Base-by-base conservation (phyloP, 2,329 filamentous ascomycete species). In the Cryphonectria parasitica region DNA sequence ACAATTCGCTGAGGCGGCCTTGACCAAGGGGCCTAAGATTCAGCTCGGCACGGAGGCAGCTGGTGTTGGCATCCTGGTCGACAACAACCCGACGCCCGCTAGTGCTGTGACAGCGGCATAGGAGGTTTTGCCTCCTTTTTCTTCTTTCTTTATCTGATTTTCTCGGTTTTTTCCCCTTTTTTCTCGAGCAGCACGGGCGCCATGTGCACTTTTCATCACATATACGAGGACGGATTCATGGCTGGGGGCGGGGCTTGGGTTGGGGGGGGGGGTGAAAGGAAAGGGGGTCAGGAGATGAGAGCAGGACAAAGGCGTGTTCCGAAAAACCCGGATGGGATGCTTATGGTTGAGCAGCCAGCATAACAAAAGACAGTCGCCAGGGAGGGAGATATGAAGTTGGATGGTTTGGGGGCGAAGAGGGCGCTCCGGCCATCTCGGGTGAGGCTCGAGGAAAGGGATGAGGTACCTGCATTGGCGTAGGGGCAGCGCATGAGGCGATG, bases 11-110 rank as follows among this genome's bases (percentile, higher is more conserved):
- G 78, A 82, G 72, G 80, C 75, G 11, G 81, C 81, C 52, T 72
- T 83, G 64, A 78, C 76, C 60, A 82, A 79, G 73, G 78, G 79
- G 10, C 81, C 81, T 63, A 76, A 79, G 69, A 73, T 83, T 68
- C 77, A 83, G 74, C 78, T 83, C 45, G 81, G 81, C 60, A 83
- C 81, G 67, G 81, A 80, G 25, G 78, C 79, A 69, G 77, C 81
- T 49, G 81, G 81, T 56, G 79, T 83, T 67, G 81, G 81, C 73
- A 82, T 83, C 65, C 79, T 79, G 45, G 77, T 81, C 67, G 78
- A 81, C 70, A 81, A 81, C 76, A 77, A 74, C 71, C 71, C 71
- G 31, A 63, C 68, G 49, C 70, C 72, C n/a, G 74, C 74, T 31
- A 71, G 64, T 49, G 58, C 60, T 7, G 63, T 67, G 11, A 66